phyloP scores from a whole-genome alignment of 192 early-diverging fungal genomes.

The Kickxella alabastrina region DNA sequence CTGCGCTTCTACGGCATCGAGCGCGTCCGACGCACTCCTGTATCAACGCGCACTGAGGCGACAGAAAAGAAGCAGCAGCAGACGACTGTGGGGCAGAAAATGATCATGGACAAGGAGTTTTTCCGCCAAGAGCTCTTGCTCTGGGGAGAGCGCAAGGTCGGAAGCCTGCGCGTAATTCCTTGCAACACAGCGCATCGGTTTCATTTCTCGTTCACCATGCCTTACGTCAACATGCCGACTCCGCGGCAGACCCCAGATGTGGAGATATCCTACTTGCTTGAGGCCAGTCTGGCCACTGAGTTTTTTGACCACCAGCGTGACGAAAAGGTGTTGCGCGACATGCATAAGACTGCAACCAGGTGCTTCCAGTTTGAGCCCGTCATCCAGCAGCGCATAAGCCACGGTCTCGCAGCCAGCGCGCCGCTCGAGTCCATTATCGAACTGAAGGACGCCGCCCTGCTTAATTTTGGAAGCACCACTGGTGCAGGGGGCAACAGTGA shows the following conservation, averaged over 20 bases:
- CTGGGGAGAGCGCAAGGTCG: constrained; percentile 42
- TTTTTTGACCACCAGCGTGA: constrained; percentile 28
- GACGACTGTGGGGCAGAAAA: constrained; percentile 40
- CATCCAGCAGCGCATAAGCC: constrained; percentile 29
- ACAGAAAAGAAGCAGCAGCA: constrained; percentile 30
- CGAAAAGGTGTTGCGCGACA: constrained; percentile 31
- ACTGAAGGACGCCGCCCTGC: constrained; percentile 24
- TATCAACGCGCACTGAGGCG: constrained; percentile 20
- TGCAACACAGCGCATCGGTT: constrained; percentile 42
- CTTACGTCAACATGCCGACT: constrained; percentile 52
- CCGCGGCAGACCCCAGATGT: constrained; percentile 49
- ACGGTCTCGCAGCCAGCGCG: constrained; percentile 10
- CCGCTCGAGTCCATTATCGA: constrained; percentile 35
- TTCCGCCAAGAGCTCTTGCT: constrained; percentile 46
- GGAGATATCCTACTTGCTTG: constrained; percentile 47
- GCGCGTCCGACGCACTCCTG: constrained; percentile 45
- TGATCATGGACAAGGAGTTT: constrained; percentile 55
- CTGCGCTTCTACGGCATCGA: constrained; percentile 47
- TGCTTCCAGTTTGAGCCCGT: constrained; percentile 46
- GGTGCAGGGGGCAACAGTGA: neutral
- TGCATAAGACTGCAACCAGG: constrained; percentile 39
- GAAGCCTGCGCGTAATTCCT: constrained; percentile 19
- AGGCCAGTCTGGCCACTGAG: constrained; percentile 38
- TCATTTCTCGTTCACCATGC: constrained; percentile 54
- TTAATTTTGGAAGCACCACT: neutral